Percentiles rank a stretch among this genome's conserved stretches.
Evolutionary conservation across 176 grass and related monocot genomes (phyloP).

Genomic region (Hordeum marinum): DNA sequence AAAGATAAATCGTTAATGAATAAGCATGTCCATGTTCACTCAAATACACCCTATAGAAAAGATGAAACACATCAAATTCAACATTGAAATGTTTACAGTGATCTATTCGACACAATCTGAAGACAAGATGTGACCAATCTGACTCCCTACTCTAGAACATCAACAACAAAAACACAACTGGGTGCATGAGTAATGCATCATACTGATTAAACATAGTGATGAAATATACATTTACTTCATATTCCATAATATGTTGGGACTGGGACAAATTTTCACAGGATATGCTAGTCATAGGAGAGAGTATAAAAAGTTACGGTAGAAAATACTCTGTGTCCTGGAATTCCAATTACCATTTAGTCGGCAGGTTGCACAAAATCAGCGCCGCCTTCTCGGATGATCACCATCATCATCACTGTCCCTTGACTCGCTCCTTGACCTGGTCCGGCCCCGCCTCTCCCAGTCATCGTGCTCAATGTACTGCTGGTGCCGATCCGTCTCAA

Average conservation of each 20-base stretch:
- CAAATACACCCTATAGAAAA: not conserved
- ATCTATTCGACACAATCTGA: not conserved
- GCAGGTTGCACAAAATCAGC: not conserved
- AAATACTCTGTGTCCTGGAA: not conserved
- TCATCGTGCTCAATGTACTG: slow-evolving; percentile 26
- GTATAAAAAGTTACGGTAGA: not conserved
- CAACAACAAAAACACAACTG: not conserved
- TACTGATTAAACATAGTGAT: not conserved
- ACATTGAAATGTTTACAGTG: not conserved
- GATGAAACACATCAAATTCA: not conserved
- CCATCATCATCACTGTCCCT: slow-evolving; percentile 24
- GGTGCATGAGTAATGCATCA: not conserved
- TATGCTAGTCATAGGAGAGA: not conserved
- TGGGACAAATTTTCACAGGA: not conserved
- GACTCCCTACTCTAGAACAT: not conserved
- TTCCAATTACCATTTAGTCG: slow-evolving; percentile 32
- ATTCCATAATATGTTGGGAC: not conserved
- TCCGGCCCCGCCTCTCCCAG: slow-evolving; percentile 15
- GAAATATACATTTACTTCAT: not conserved
- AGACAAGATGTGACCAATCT: not conserved
- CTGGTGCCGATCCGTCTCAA: slow-evolving; percentile 30
- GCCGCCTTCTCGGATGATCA: slow-evolving; percentile 14
- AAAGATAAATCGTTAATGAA: not conserved
- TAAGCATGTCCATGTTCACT: not conserved
- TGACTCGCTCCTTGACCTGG: slow-evolving; percentile 31